A percentile compares a stretch with the other conserved stretches of the same genome.
phyloP scores from a whole-genome alignment of 1,139 yeast species.

The Dujonia santamariae region DNA sequence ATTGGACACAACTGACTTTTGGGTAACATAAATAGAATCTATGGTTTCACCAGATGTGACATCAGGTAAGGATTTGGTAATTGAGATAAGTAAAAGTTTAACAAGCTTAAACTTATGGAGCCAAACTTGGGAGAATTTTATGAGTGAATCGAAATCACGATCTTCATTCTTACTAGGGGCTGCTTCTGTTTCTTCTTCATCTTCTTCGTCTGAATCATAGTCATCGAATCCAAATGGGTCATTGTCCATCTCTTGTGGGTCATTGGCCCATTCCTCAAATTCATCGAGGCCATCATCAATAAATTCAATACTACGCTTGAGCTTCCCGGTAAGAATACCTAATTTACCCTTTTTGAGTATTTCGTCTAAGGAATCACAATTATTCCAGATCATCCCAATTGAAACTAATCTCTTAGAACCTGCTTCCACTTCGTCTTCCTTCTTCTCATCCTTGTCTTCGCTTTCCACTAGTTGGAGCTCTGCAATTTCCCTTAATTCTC shows the following conservation, averaged over 20 bases:
- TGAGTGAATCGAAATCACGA: slow-evolving; percentile 23
- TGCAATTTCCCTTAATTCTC: slow-evolving; percentile 20
- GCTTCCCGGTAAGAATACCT: slow-evolving; percentile 44
- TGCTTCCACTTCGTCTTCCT: slow-evolving; percentile 9
- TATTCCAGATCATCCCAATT: slow-evolving; percentile 65
- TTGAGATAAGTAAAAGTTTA: slow-evolving; percentile 51
- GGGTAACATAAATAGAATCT: slow-evolving; percentile 32
- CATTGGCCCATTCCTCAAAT: slow-evolving; percentile 61
- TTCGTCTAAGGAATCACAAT: slow-evolving; percentile 45
- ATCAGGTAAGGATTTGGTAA: slow-evolving; percentile 52
- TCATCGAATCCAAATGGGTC: slow-evolving; percentile 39
- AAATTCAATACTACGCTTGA: slow-evolving; percentile 44
- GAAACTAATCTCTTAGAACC: slow-evolving; percentile 43
- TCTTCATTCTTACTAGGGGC: slow-evolving; percentile 14
- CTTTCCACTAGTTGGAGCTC: background rate
- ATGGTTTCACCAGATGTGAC: slow-evolving; percentile 30
- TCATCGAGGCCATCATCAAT: slow-evolving; percentile 66
- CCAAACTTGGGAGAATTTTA: slow-evolving; percentile 47
- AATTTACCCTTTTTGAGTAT: slow-evolving; percentile 47
- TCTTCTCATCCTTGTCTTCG: slow-evolving; percentile 3
- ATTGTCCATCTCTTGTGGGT: slow-evolving; percentile 47
- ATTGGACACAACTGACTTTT: slow-evolving; percentile 28
- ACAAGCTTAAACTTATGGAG: slow-evolving; percentile 51
- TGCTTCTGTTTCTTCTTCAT: slow-evolving; percentile 23
- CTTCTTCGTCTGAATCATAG: slow-evolving; percentile 28